These are phyloP conservation scores for Pyrenula aspistea DNA, from an alignment of 495 filamentous ascomycete species.

Conservation along the genomic window DNA sequence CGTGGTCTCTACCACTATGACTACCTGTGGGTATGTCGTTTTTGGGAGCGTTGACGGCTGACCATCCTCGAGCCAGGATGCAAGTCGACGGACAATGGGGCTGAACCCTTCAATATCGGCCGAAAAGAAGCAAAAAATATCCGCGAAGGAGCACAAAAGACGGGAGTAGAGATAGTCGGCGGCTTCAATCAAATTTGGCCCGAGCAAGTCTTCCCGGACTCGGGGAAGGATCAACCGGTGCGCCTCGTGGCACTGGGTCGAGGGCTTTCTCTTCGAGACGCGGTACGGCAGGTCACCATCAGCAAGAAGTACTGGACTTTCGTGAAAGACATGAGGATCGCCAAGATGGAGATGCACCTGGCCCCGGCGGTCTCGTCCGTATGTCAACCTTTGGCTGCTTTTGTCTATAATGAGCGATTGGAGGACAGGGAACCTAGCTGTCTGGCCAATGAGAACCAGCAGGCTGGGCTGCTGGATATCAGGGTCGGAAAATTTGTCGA, in stretches of 20 bases:
- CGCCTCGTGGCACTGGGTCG: conserved; percentile 5
- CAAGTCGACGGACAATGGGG: conserved; percentile 9
- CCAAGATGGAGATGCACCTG: conserved; percentile 11
- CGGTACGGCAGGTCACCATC: conserved; percentile 7
- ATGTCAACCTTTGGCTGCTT: conserved; percentile 6
- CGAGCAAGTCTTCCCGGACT: background rate
- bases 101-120: conserved; percentile 15
- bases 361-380: conserved; percentile 5
- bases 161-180: conserved; percentile 10
- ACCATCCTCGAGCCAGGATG: conserved; percentile 9
- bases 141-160: conserved; percentile 15
- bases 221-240: conserved; percentile 2
- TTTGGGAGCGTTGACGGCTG: conserved; percentile 5
- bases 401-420: conserved; percentile 10
- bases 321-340: conserved; percentile 8
- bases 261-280: conserved; percentile 1
- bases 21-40: conserved; percentile 6
- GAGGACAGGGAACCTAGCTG: conserved; percentile 9
- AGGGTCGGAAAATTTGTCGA: conserved; percentile 6
- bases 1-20: conserved; percentile 7
- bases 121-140: conserved; percentile 19
- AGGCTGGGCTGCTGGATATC: conserved; percentile 7
- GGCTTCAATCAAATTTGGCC: background rate
- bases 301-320: conserved; percentile 9
- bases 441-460: conserved; percentile 11